phyloP scores from a whole-genome alignment of 805 yeast species.

The Saccharomycopsis sp. region DNA sequence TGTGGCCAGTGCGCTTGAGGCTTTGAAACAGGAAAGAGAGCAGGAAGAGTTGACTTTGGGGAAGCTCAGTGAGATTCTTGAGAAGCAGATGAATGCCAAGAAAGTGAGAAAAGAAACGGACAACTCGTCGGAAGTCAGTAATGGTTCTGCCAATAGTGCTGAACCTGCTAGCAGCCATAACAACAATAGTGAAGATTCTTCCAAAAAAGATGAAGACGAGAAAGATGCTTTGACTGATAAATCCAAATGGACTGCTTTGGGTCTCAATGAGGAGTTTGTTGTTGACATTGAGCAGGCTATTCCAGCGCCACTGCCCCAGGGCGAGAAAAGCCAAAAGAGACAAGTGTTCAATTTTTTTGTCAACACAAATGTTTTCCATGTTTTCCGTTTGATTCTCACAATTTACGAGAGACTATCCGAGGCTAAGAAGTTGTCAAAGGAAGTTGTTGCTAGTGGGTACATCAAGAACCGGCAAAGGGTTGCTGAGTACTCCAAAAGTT shows the following conservation, averaged over 20 bases:
- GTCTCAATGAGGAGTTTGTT: constrained; percentile 2
- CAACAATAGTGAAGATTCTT: constrained; percentile 1
- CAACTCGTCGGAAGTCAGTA: not conserved
- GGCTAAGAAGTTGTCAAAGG: constrained; percentile 59
- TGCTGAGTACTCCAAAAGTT: constrained; percentile 72
- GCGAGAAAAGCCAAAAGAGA: not conserved
- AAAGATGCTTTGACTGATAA: too few species aligned
- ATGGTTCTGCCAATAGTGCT: not conserved
- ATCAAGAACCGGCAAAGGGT: constrained; percentile 53
- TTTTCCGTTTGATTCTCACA: constrained; percentile 83
- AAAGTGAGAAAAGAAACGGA: constrained; percentile 4
- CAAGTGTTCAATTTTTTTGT: constrained; percentile 55
- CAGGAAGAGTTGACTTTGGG: too few species aligned
- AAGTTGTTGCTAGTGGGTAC: constrained; percentile 52
- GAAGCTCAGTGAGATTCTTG: too few species aligned
- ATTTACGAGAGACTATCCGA: constrained; percentile 76
- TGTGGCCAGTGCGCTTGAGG: constrained; percentile 1
- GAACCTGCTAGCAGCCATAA: not conserved
- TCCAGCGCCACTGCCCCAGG: too few species aligned
- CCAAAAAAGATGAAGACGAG: not conserved
- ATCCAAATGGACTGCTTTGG: constrained; percentile 1
- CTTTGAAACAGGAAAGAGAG: constrained; percentile 1
- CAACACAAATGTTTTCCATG: constrained; percentile 80
- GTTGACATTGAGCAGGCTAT: constrained; percentile 4
- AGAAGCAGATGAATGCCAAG: too few species aligned